Evolutionary conservation across 768 basidiomycete genomes (phyloP).

Genomic region (Hydnomerulius pinastri): DNA sequence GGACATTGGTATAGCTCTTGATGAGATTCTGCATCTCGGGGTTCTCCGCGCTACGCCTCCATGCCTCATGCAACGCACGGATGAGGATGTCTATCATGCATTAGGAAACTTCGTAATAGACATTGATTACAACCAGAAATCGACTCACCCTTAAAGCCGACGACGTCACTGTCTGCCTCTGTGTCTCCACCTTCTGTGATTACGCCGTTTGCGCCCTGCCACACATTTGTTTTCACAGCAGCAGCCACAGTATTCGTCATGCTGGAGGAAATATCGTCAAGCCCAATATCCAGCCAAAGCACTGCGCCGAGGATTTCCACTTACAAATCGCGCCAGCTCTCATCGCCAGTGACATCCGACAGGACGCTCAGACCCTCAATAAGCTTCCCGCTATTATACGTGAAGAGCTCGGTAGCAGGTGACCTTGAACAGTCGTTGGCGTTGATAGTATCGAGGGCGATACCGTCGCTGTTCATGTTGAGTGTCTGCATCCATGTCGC

Average conservation of each 20-base stretch:
- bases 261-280: constrained; percentile 23
- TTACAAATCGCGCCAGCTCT: constrained; percentile 44
- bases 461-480: constrained; percentile 42
- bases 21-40: constrained; percentile 41
- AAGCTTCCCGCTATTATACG: constrained; percentile 56
- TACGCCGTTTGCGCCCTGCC: constrained; percentile 51
- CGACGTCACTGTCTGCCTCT: constrained; percentile 43
- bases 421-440: constrained; percentile 49
- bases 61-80: constrained; percentile 50
- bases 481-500: constrained; percentile 50
- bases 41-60: constrained; percentile 39
- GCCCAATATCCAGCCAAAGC: not conserved
- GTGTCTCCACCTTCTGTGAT: constrained; percentile 53
- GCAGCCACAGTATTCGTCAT: constrained; percentile 40
- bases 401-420: constrained; percentile 48
- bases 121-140: not conserved
- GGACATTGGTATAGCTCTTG: constrained; percentile 52
- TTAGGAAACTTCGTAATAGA: not conserved
- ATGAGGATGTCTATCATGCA: constrained; percentile 41
- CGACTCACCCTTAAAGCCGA: constrained; percentile 53
- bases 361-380: constrained; percentile 54
- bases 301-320: constrained; percentile 14
- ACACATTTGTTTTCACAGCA: constrained; percentile 43
- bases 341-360: constrained; percentile 42
- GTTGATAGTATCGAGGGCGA: constrained; percentile 50